These are phyloP conservation scores for Suillus sp. DNA, from an alignment of 768 basidiomycete genomes.

Conservation along the genomic window DNA sequence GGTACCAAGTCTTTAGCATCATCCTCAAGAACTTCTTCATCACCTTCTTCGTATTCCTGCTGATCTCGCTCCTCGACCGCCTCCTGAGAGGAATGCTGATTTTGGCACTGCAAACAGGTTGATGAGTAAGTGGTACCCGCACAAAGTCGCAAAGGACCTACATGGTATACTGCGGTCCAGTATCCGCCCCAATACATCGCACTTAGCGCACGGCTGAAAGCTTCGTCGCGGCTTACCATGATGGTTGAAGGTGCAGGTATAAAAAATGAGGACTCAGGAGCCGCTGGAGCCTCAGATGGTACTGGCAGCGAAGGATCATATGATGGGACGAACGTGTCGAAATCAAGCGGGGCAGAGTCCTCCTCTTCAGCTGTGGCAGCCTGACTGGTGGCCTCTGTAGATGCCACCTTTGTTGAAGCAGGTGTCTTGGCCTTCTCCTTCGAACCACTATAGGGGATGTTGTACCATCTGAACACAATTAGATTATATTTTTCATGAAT, in stretches of 20 bases:
- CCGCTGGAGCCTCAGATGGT: conserved; percentile 27
- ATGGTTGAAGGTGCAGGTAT: conserved; percentile 36
- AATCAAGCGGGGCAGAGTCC: conserved; percentile 67
- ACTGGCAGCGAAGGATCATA: conserved; percentile 65
- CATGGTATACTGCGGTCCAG: conserved; percentile 86
- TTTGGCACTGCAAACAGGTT: conserved; percentile 35
- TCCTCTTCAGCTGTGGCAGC: conserved; percentile 29
- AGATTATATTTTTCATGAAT: conserved; percentile 3
- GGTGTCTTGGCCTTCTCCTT: conserved; percentile 21
- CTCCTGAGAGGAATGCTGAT: conserved; percentile 18
- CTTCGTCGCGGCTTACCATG: conserved; percentile 67
- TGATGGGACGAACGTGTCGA: conserved; percentile 67
- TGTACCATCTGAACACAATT: conserved; percentile 67
- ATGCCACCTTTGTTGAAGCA: conserved; percentile 17
- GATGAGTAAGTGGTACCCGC: conserved; percentile 5
- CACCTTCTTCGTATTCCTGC: conserved; percentile 28
- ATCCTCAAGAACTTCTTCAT: conserved; percentile 32
- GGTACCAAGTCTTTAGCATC: conserved; percentile 30
- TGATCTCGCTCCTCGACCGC: conserved; percentile 29
- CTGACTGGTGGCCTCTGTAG: conserved; percentile 6
- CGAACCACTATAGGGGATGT: conserved; percentile 46
- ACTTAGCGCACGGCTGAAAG: conserved; percentile 69
- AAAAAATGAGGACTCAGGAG: conserved; percentile 22
- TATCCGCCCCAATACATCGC: conserved; percentile 90
- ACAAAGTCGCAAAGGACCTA: conserved; percentile 34